Base-by-base conservation (phyloP, 2,329 filamentous ascomycete species). In the Aspergillus ibericus region DNA sequence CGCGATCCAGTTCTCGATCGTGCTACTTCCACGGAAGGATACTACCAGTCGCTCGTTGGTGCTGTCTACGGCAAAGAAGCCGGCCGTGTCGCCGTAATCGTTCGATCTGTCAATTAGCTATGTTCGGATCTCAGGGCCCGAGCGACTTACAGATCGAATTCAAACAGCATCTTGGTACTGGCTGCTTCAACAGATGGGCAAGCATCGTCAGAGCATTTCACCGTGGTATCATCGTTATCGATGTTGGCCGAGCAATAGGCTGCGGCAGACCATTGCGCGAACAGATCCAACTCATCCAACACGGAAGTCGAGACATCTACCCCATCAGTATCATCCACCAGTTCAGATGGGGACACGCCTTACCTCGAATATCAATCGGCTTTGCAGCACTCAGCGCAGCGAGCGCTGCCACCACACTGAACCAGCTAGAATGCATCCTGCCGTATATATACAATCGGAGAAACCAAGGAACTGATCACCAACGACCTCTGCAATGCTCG, bases 241-340 rank as follows among this genome's bases (percentile, higher is more conserved):
- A 81, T 77, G 68, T 84, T 84, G 38, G 62, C 68, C 2, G 75
- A 64, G 66, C 82, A 84, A 68, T 84, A 84, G 18, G 81, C 74
- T 3, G 82, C 82, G 2, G 81, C 82, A 2, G 81, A 76, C 66
- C 82, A 85, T 59, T 84, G 78, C 40, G 79, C 77, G 67, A 80
- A 82, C 61, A 83, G 72, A 2, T 72, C 70, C 7, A 84, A 70
- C 42, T 79, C 69, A 15, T 71, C 65, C 36, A 82, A 68, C 9
- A 79, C 60, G 18, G 68, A 68, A n/a, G 72, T 51, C 0, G 78
- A 77, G 32, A 83, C 74, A 47, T 69, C 76, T 78, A n/a, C 58
- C 16, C 27, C 4, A n/a, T 44, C 27, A 58, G 49, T 36, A 29
- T 53, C 8, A 48, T n/a, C 15, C 44, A 55, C 20, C 20, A 36